phyloP scores from a whole-genome alignment of 2,329 filamentous ascomycete species.

The Colletotrichum sp. region DNA sequence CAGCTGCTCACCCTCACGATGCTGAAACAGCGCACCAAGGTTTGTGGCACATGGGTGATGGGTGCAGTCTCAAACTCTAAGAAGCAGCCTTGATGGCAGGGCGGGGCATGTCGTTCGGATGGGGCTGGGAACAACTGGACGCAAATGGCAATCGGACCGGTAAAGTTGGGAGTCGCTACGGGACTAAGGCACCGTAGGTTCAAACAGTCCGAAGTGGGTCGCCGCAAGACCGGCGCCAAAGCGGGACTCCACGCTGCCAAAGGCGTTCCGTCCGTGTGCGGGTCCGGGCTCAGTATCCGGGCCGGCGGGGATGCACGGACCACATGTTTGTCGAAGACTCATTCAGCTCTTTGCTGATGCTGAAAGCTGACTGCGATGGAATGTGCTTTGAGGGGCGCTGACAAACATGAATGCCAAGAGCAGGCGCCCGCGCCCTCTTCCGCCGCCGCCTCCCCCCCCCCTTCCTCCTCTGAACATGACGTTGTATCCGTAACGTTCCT shows the following conservation, averaged over 20 bases:
- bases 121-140: background rate
- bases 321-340: slow-evolving; percentile 13
- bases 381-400: background rate
- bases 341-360: background rate
- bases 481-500: slow-evolving; percentile 2
- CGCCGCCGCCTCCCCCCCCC: background rate
- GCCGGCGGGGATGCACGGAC: slow-evolving; percentile 12
- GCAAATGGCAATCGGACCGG: background rate
- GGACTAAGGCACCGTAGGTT: background rate
- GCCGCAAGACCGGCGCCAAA: background rate
- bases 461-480: background rate
- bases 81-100: background rate
- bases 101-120: background rate
- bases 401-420: background rate
- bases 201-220: slow-evolving; percentile 1
- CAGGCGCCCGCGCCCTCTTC: background rate
- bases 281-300: background rate
- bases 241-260: background rate
- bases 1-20: background rate
- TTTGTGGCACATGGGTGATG: slow-evolving; percentile 7
- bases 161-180: background rate
- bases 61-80: slow-evolving; percentile 10
- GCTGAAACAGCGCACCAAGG: background rate
- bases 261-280: background rate
- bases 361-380: background rate